Base-by-base conservation (phyloP, 176 grass and related monocot genomes). In the bread wheat (Triticum aestivum) region DNA sequence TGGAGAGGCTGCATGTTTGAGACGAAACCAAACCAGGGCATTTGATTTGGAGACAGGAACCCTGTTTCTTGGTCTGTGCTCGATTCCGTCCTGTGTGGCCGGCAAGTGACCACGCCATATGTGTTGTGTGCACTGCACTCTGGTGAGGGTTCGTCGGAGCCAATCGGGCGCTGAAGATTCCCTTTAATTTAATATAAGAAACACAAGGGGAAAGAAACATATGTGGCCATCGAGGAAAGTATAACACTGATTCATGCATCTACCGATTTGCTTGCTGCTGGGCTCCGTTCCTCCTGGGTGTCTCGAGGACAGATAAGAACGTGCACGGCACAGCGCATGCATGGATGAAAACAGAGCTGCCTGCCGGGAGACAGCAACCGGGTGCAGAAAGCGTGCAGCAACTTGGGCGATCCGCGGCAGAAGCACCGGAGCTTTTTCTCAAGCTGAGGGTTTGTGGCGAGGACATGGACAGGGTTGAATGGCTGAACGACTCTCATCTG, bases 331-430 rank as follows among this genome's bases (percentile, higher is more conserved):
- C 24, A 77, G 8, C n/a, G 49, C 30, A 9, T 4, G 2, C 30
- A 62, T 62, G 85, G 56, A 27, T 34, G 85, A 39, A 52, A 66
- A 85, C 45, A 33, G 88, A 85, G 85, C 45, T 68, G 77, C 59
- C 9, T 68, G 77, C 61, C 5, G 52, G 58, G 82, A 45, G 68
- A 85, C 44, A 59, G 68, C 82, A 75, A 68, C 77, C 23, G 58
- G 44, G 17, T 15, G 69, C 69, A 33, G 75, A 89, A 89, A 89
- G 67, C 66, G 72, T 47, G 47, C 75, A 8, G 42, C 7, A 23
- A 37, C 44, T 23, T 58, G 23, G 42, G 34, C 59, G 52, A 69
- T 65, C 37, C 54, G 85, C 23, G 17, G 73, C 1, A 13, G 34
- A 52, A 1, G 49, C 49, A 47, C 44, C 44, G 13, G 13, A 14